Evolutionary conservation across 2,329 filamentous ascomycete species (phyloP), one percentile per base, ranked within the genome.

Genomic region (Monilinia fructicola): DNA sequence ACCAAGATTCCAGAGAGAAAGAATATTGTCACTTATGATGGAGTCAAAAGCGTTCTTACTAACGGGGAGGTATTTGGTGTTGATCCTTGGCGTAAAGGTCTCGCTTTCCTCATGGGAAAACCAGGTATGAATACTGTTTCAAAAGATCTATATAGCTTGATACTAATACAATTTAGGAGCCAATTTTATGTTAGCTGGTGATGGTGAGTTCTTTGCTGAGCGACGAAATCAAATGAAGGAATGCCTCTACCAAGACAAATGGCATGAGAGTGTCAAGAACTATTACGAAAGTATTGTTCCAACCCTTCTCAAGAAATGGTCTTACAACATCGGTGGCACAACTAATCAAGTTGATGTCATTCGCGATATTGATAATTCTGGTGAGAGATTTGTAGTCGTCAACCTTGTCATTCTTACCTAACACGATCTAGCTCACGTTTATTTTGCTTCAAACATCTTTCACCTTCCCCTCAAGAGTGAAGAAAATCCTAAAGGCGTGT

Each of bases 251-350:
- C 80, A 82, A 59, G 84, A 85, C 9, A 82, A 84, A 54, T 91
- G 89, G 83, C 79, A 84, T 53, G 78, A 81, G 16, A 81, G 86
- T 5, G 81, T 92, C 71, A 88, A 87, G 78, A 77, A 79, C 0
- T 92, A 92, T 73, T 92, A 90, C 75, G 81, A 86, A 16, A 79
- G 83, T 40, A 86, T 84, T 31, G 87, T 85, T 21, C 28, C 52
- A 28, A 44, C 55, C 16, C 55, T 70, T 52, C 55, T 61, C 1
- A 79, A 85, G 66, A 79, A 83, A 50, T 80, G 93, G 4, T 80
- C 46, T 9, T 64, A 67, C 38, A 67, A 58, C 9, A 50, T 64
- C 2, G 60, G 65, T 21, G 65, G 65, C 5, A 64, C 61, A 4
- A 64, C 65, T 21, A 67, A n/a, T 94, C 35, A 75, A 78, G 0